phyloP scores from a whole-genome alignment of 495 filamentous ascomycete genomes.

The Penicillium dipodomyicola region DNA sequence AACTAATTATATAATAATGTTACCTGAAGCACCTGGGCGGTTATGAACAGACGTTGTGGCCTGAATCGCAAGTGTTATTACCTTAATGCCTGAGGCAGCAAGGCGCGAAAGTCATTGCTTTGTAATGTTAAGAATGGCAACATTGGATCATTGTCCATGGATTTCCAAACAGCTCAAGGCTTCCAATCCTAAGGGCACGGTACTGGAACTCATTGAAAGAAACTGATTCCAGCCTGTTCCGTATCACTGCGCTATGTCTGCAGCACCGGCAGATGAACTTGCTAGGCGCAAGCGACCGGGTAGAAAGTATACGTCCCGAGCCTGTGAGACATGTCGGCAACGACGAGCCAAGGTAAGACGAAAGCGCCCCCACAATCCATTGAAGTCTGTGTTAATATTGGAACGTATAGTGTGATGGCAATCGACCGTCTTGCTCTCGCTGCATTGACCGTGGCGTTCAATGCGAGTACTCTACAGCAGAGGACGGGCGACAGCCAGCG shows the following conservation, averaged over 20 bases:
- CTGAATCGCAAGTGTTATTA: too few species aligned
- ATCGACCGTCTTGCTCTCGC: slow-evolving; percentile 27
- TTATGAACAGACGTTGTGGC: too few species aligned
- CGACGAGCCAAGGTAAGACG: slow-evolving; percentile 29
- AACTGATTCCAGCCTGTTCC: neutral
- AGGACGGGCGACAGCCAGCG: slow-evolving; percentile 30
- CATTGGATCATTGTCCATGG: too few species aligned
- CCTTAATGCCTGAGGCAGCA: too few species aligned
- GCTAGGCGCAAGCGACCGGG: slow-evolving; percentile 21
- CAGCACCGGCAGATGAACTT: slow-evolving; percentile 14
- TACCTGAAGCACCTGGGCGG: too few species aligned
- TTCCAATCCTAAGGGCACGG: too few species aligned
- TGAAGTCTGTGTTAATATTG: neutral
- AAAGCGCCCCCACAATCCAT: neutral
- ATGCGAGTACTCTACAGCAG: slow-evolving; percentile 28
- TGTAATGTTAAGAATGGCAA: too few species aligned
- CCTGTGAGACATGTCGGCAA: slow-evolving; percentile 33
- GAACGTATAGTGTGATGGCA: slow-evolving; percentile 25
- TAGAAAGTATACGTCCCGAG: slow-evolving; percentile 31
- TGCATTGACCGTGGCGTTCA: slow-evolving; percentile 27
- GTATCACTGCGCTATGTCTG: slow-evolving; percentile 6
- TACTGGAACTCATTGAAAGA: too few species aligned
- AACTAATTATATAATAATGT: too few species aligned
- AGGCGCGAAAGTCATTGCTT: too few species aligned
- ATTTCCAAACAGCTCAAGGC: too few species aligned